A percentile compares a stretch with the other conserved stretches of the same genome.
Evolutionary conservation across 495 filamentous ascomycete genomes (phyloP).

Genomic region (Stereocaulon alpinum): DNA sequence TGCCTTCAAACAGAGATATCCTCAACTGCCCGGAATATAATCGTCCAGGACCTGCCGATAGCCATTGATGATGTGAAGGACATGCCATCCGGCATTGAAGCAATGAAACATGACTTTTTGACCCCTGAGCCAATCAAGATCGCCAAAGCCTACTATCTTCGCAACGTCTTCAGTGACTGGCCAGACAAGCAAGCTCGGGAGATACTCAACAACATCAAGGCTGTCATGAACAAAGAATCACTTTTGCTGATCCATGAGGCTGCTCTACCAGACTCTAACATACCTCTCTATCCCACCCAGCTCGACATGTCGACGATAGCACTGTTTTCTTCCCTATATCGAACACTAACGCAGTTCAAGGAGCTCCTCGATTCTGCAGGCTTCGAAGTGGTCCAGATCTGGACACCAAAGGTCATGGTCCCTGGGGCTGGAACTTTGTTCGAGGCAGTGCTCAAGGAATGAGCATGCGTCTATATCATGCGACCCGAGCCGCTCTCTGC

Average conservation of each 20-base stretch:
- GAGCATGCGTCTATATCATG: neutral
- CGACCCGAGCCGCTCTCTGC: too few species aligned
- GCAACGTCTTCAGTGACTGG: slow-evolving; percentile 40
- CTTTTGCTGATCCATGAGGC: slow-evolving; percentile 39
- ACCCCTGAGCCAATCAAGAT: neutral
- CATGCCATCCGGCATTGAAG: neutral
- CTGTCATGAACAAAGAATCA: slow-evolving; percentile 33
- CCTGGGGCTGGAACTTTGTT: neutral
- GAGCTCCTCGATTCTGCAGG: neutral
- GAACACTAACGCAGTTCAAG: neutral
- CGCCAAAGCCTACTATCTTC: slow-evolving; percentile 35
- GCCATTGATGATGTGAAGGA: slow-evolving; percentile 24
- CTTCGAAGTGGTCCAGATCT: neutral
- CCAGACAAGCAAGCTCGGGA: slow-evolving; percentile 28
- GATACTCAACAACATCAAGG: slow-evolving; percentile 29
- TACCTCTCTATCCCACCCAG: slow-evolving; percentile 30
- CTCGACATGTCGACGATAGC: slow-evolving; percentile 41
- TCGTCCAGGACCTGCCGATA: slow-evolving; percentile 40
- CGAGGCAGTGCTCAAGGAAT: neutral
- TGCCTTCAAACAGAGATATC: slow-evolving; percentile 30
- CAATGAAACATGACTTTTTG: neutral
- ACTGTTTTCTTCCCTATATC: slow-evolving; percentile 1
- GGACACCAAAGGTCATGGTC: neutral
- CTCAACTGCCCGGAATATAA: slow-evolving; percentile 30
- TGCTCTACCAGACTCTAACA: slow-evolving; percentile 35